phyloP scores from a whole-genome alignment of 371 early-diverging fungal species.

The Mortierella sp. region DNA sequence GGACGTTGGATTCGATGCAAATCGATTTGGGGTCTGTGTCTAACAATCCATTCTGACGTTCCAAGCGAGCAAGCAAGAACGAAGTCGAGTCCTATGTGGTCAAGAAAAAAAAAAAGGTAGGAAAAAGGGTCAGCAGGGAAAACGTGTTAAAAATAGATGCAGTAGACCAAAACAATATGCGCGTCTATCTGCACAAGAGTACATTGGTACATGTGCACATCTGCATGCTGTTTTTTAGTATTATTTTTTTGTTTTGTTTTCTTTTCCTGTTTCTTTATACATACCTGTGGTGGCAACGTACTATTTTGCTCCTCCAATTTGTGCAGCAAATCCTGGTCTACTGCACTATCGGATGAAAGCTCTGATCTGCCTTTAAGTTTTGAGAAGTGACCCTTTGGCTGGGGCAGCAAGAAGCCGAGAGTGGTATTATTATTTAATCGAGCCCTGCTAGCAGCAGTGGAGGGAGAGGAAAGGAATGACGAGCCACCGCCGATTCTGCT shows the following conservation, averaged over 20 bases:
- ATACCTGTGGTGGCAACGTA: slow-evolving; percentile 53
- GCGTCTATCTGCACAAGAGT: no score
- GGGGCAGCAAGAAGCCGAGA: slow-evolving; percentile 47
- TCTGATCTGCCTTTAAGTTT: slow-evolving; percentile 30
- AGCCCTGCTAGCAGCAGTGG: slow-evolving; percentile 46
- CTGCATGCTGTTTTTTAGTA: neutral
- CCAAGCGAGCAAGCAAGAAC: slow-evolving; percentile 68
- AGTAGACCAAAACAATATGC: neutral
- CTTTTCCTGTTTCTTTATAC: neutral
- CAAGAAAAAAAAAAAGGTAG: neutral
- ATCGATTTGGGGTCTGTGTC: slow-evolving; percentile 72
- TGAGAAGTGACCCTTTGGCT: slow-evolving; percentile 52
- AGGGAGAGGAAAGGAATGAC: slow-evolving; percentile 30
- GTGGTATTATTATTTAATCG: slow-evolving; percentile 51
- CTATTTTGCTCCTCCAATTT: slow-evolving; percentile 56
- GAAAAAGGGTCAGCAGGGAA: neutral
- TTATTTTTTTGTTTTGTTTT: neutral
- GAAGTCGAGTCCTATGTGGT: slow-evolving; percentile 65
- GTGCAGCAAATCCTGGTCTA: slow-evolving; percentile 47
- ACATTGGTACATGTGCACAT: neutral
- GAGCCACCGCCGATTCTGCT: slow-evolving; percentile 32
- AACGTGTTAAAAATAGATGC: neutral
- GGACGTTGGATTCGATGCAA: slow-evolving; percentile 69
- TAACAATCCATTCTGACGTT: slow-evolving; percentile 70
- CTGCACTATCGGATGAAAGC: slow-evolving; percentile 25